Evolutionary conservation across 2,329 filamentous ascomycete genomes (phyloP).

Genomic region (Phoma sp.): DNA sequence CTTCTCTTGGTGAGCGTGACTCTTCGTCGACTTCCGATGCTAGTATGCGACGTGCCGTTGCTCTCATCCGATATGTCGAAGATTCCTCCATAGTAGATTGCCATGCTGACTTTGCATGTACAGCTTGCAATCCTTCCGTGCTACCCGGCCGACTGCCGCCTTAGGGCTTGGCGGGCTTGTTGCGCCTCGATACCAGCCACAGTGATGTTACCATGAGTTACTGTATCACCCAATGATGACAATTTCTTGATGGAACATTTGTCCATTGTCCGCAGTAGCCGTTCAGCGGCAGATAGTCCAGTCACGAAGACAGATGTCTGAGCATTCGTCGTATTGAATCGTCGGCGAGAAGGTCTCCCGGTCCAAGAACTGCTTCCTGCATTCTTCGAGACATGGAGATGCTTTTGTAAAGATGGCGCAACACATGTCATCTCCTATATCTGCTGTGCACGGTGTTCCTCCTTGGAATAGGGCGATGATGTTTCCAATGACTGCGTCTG

Average conservation of each 20-base stretch:
- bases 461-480: slow-evolving; percentile 6
- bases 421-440: slow-evolving; percentile 31
- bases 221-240: neutral
- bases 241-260: neutral
- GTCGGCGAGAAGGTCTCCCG: slow-evolving; percentile 33
- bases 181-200: slow-evolving; percentile 5
- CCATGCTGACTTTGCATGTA: slow-evolving; percentile 10
- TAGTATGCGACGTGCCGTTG: neutral
- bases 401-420: slow-evolving; percentile 35
- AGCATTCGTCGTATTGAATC: slow-evolving; percentile 37
- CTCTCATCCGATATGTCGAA: slow-evolving; percentile 2
- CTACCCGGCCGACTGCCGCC: slow-evolving; percentile 15
- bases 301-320: slow-evolving; percentile 14
- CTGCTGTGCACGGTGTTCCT: slow-evolving; percentile 28
- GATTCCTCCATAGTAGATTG: neutral
- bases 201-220: neutral
- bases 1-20: neutral
- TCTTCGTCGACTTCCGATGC: neutral
- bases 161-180: slow-evolving; percentile 8
- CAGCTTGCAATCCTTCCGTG: slow-evolving; percentile 4
- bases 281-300: slow-evolving; percentile 8
- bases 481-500: slow-evolving; percentile 9
- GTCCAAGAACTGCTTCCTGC: slow-evolving; percentile 31
- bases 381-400: slow-evolving; percentile 36
- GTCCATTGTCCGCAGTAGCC: neutral